Evolutionary conservation across 2,329 filamentous ascomycete species (phyloP).

Genomic region (Fusarium austroafricanum): DNA sequence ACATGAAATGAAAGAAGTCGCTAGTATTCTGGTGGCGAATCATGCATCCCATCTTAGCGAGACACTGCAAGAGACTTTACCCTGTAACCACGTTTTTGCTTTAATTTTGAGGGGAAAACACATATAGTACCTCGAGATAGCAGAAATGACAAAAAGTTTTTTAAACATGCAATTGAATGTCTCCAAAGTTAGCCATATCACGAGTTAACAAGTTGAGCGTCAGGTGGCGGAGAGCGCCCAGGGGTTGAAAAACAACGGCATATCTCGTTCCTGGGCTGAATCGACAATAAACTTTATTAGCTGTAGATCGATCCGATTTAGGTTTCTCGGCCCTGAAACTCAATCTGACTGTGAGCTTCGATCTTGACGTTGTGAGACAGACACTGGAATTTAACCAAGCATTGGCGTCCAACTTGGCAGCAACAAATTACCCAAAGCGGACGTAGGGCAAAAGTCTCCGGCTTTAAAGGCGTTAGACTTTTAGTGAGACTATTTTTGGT

Average conservation of each 20-base stretch:
- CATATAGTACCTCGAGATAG: too few relatives aligned
- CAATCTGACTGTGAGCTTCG: conserved; percentile 2
- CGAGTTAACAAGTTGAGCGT: neutral
- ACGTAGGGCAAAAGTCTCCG: neutral
- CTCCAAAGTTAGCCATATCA: too few relatives aligned
- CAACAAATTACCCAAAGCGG: conserved; percentile 6
- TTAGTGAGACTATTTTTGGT: neutral
- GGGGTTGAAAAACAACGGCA: conserved; percentile 1
- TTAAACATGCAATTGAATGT: too few relatives aligned
- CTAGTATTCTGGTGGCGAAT: too few relatives aligned
- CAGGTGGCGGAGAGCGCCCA: neutral
- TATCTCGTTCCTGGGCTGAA: conserved; percentile 14
- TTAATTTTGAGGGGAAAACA: too few relatives aligned
- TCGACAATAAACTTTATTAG: neutral
- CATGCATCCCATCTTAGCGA: too few relatives aligned
- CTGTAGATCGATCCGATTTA: neutral
- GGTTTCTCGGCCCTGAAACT: conserved; percentile 10
- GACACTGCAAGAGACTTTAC: too few relatives aligned
- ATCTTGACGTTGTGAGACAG: neutral
- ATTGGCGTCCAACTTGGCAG: neutral
- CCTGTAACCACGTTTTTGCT: too few relatives aligned
- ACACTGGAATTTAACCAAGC: conserved; percentile 24
- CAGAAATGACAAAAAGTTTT: too few relatives aligned
- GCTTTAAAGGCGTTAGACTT: neutral
- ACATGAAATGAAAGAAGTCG: too few relatives aligned